These are phyloP conservation scores for Fomitiporia mediterranea DNA, from an alignment of 1,284 basidiomycete genomes.

Conservation along the genomic window DNA sequence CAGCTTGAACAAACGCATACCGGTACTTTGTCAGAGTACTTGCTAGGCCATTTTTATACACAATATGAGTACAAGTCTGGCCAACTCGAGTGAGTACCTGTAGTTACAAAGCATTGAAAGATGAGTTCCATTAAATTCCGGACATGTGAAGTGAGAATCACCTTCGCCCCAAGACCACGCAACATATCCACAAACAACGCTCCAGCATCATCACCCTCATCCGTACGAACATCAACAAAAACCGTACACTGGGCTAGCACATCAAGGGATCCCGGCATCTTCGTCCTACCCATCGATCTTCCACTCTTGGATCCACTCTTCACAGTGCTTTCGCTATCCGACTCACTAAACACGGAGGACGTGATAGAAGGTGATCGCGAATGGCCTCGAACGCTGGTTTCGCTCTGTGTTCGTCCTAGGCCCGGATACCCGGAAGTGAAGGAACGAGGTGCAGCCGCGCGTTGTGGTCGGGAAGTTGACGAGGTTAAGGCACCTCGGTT, in stretches of 20 bases:
- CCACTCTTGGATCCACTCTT: constrained; percentile 7
- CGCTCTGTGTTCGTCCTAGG: constrained; percentile 1
- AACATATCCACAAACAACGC: constrained; percentile 85
- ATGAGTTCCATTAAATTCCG: neutral
- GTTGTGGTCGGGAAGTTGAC: constrained; percentile 10
- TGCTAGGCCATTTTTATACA: constrained; percentile 83
- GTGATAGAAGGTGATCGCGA: neutral
- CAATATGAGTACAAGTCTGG: constrained; percentile 84
- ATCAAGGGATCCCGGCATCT: constrained; percentile 29
- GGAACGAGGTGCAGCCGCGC: constrained; percentile 13
- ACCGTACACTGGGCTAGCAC: constrained; percentile 76
- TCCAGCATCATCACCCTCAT: constrained; percentile 82
- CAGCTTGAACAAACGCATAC: constrained; percentile 34
- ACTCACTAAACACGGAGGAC: neutral
- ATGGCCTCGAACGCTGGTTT: neutral
- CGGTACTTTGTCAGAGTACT: constrained; percentile 75
- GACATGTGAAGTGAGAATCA: constrained; percentile 29
- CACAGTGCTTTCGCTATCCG: constrained; percentile 5
- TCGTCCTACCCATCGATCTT: constrained; percentile 22
- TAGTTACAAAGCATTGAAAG: constrained; percentile 3
- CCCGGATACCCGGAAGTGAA: neutral
- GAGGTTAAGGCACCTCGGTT: neutral
- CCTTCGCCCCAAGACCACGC: constrained; percentile 76
- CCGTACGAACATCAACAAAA: constrained; percentile 86
- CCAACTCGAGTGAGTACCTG: constrained; percentile 63